Conservation (phyloP, 2,329 filamentous ascomycete genomes). For the Tolypocladium album region DNA sequence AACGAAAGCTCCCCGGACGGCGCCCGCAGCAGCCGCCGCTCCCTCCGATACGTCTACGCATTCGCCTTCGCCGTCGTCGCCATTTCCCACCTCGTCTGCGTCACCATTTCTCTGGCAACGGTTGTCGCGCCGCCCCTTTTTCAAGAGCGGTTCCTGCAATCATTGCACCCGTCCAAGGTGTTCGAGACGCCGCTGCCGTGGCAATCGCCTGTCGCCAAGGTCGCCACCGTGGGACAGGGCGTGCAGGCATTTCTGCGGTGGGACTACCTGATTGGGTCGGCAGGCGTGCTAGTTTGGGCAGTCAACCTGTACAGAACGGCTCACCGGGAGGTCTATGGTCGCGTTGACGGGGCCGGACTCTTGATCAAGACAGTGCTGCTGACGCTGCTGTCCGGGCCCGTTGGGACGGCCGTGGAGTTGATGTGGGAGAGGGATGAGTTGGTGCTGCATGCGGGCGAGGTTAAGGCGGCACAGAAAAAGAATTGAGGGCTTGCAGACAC, state of each 20-base stretch:
- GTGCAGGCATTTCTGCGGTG: constrained; percentile 8
- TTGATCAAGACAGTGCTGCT: constrained; percentile 1
- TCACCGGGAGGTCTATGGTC: not conserved
- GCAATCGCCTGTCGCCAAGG: constrained; percentile 2
- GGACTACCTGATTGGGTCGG: constrained; percentile 9
- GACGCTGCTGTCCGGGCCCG: constrained; percentile 5
- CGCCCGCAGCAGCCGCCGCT: not conserved
- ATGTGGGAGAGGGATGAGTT: constrained; percentile 10
- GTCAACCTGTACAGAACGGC: constrained; percentile 4
- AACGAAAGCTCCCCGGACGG: not conserved
- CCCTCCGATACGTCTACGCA: not conserved
- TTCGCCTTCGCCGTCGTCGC: not conserved
- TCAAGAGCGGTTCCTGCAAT: not conserved
- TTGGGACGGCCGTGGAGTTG: constrained; percentile 8
- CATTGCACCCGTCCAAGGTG: constrained; percentile 7
- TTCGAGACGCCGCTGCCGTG: constrained; percentile 7
- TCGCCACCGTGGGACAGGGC: constrained; percentile 7
- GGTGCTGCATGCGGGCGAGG: not conserved
- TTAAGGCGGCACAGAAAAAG: not conserved
- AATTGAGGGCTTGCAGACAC: not conserved
- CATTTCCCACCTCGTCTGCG: not conserved
- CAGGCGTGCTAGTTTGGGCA: constrained; percentile 8
- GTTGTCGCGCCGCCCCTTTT: constrained; percentile 6
- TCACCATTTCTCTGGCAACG: not conserved
- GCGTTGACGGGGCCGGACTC: not conserved